Conservation (phyloP, 2,329 filamentous ascomycete species). For the Botrytis byssoidea region DNA sequence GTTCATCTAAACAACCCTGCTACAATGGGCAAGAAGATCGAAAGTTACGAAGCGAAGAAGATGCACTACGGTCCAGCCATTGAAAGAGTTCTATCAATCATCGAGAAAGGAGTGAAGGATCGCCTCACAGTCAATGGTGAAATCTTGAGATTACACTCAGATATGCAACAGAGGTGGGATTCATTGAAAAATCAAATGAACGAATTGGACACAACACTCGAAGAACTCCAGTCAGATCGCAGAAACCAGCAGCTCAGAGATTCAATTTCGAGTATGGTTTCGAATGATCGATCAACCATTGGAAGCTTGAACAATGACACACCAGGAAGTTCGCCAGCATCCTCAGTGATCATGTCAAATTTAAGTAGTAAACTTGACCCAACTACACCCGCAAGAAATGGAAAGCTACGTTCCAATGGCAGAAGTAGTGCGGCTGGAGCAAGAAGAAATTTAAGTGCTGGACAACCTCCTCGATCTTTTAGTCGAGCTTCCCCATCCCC, state of each 20-base stretch:
- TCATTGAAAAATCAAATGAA: constrained; percentile 72
- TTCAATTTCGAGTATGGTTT: constrained; percentile 85
- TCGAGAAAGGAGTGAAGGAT: constrained; percentile 92
- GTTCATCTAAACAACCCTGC: constrained; percentile 71
- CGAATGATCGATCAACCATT: constrained; percentile 47
- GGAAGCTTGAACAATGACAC: constrained; percentile 46
- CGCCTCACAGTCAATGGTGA: constrained; percentile 96
- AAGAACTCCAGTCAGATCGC: constrained; percentile 65
- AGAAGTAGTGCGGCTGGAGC: constrained; percentile 42
- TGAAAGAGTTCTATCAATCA: constrained; percentile 84
- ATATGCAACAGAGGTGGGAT: constrained; percentile 81
- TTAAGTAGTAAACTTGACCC: constrained; percentile 44
- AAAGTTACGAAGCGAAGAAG: constrained; percentile 93
- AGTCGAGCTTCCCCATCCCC: constrained; percentile 43
- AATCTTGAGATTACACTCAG: constrained; percentile 79
- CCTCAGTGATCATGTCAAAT: constrained; percentile 58
- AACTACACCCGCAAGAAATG: constrained; percentile 36
- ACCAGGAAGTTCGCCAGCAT: constrained; percentile 62
- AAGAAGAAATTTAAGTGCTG: constrained; percentile 46
- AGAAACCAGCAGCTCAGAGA: constrained; percentile 78
- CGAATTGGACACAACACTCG: constrained; percentile 72
- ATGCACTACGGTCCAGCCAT: constrained; percentile 92
- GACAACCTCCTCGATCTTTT: constrained; percentile 43
- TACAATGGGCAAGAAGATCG: constrained; percentile 75
- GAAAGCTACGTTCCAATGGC: constrained; percentile 36